Percentiles rank a stretch among this genome's conserved stretches.
Evolutionary conservation across 2,329 filamentous ascomycete genomes (phyloP).

Genomic region (Exophiala alcalophila): DNA sequence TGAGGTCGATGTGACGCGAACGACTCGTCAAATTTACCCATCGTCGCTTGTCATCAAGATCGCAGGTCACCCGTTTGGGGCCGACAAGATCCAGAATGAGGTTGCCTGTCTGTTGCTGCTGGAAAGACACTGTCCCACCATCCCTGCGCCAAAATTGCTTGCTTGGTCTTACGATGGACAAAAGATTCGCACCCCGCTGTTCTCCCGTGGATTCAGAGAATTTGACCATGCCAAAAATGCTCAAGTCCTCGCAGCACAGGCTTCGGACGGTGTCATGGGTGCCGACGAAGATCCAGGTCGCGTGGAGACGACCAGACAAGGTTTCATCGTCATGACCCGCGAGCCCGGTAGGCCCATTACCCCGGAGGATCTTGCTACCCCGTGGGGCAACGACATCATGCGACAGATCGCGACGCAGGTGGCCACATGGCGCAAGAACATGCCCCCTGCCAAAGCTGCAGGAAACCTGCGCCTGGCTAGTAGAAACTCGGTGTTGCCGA

Average conservation of each 20-base stretch:
- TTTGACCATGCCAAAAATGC: constrained; percentile 5
- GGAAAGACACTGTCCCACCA: constrained; percentile 23
- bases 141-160: constrained; percentile 20
- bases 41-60: constrained; percentile 24
- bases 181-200: constrained; percentile 18
- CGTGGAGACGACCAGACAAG: constrained; percentile 15
- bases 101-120: constrained; percentile 22
- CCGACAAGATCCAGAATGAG: constrained; percentile 26
- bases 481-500: constrained; percentile 6
- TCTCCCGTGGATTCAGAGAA: constrained; percentile 13
- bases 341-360: constrained; percentile 18
- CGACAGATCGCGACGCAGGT: constrained; percentile 19
- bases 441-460: constrained; percentile 17
- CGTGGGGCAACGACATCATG: constrained; percentile 18
- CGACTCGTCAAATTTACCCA: constrained; percentile 2
- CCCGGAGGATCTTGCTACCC: constrained; percentile 15
- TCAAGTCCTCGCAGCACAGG: constrained; percentile 9
- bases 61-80: constrained; percentile 17
- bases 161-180: constrained; percentile 27
- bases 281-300: background rate
- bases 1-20: constrained; percentile 8
- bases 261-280: constrained; percentile 7
- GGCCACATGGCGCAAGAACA: constrained; percentile 21
- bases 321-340: constrained; percentile 22
- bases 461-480: constrained; percentile 23